Evolutionary conservation across 805 yeast species (phyloP).

Genomic region (Ogataea pignaliae): DNA sequence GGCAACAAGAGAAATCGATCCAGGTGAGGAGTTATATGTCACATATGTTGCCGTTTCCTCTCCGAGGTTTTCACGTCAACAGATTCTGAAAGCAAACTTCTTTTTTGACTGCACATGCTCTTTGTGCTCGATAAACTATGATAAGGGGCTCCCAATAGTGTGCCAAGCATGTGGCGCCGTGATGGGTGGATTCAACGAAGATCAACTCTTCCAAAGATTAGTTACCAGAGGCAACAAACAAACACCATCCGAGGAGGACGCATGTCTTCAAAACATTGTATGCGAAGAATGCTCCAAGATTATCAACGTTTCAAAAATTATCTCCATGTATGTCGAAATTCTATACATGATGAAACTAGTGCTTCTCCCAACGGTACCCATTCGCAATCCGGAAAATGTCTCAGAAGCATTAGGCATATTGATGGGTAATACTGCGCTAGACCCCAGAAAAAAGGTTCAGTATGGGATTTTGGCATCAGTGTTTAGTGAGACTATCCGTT

Average conservation of each 20-base stretch:
- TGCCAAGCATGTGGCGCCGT: conserved; percentile 22
- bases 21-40: conserved; percentile 27
- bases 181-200: conserved; percentile 10
- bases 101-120: conserved; percentile 33
- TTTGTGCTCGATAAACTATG: conserved; percentile 22
- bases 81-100: conserved; percentile 27
- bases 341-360: too few species aligned
- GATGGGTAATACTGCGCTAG: not conserved
- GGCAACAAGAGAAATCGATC: conserved; percentile 16
- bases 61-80: conserved; percentile 28
- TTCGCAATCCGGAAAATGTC: too few species aligned
- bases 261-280: not conserved
- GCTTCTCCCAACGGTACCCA: too few species aligned
- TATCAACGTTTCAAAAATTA: too few species aligned
- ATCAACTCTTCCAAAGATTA: not conserved
- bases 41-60: conserved; percentile 26
- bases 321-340: too few species aligned
- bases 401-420: not conserved
- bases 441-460: not conserved
- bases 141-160: conserved; percentile 25
- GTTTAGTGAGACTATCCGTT: not conserved
- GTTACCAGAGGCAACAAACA: not conserved
- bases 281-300: too few species aligned
- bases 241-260: not conserved
- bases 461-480: not conserved